These are phyloP conservation scores for Bipolaris cookei DNA, from an alignment of 2,329 filamentous ascomycete genomes.

Conservation along the genomic window DNA sequence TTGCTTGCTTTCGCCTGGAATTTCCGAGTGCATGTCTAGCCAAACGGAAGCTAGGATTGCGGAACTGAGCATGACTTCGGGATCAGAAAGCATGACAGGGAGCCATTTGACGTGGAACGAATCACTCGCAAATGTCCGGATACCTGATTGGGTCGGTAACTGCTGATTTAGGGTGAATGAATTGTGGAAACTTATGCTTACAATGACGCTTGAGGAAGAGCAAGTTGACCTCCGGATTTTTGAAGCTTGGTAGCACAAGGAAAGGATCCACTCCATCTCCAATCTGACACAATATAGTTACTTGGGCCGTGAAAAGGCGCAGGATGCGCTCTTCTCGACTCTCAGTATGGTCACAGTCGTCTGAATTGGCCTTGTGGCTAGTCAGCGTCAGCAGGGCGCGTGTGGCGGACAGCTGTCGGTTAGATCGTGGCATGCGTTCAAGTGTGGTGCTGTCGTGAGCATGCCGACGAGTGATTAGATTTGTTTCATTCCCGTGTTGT, in stretches of 20 bases:
- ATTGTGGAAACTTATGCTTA: slow-evolving; percentile 1
- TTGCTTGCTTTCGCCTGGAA: slow-evolving; percentile 33
- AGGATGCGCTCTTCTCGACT: slow-evolving; percentile 22
- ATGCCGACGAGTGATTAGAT: neutral
- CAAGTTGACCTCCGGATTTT: slow-evolving; percentile 22
- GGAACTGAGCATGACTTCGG: slow-evolving; percentile 35
- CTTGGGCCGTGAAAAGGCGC: slow-evolving; percentile 19
- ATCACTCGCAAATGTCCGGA: slow-evolving; percentile 31
- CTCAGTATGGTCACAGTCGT: neutral
- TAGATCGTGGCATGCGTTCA: neutral
- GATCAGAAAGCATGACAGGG: slow-evolving; percentile 34
- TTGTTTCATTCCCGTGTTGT: neutral
- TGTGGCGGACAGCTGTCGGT: neutral
- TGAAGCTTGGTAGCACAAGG: slow-evolving; percentile 30
- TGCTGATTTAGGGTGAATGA: neutral
- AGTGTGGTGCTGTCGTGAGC: neutral
- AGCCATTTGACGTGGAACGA: slow-evolving; percentile 35
- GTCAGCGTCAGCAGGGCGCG: neutral
- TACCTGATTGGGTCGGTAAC: slow-evolving; percentile 19
- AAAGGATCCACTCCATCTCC: slow-evolving; percentile 34
- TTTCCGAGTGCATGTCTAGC: slow-evolving; percentile 36
- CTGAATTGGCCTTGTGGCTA: neutral
- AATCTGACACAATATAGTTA: slow-evolving; percentile 20
- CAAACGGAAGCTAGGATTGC: slow-evolving; percentile 35
- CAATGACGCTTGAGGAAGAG: slow-evolving; percentile 28